phyloP scores from a whole-genome alignment of 192 early-diverging fungal species.

The Funneliformis geosporum region DNA sequence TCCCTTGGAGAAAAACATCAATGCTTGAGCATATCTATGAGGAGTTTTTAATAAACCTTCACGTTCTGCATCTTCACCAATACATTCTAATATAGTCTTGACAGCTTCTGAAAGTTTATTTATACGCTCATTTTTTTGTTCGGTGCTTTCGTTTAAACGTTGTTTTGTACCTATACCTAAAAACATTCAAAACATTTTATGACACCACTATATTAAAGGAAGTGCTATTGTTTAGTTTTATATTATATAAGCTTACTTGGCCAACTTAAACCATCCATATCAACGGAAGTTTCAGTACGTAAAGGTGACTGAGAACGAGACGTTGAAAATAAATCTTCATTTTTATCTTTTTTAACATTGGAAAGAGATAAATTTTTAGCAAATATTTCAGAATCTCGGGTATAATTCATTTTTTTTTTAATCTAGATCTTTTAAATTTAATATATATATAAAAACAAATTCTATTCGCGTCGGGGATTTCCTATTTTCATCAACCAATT shows the following conservation, averaged over 20 bases:
- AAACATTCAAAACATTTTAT: too few relatives aligned
- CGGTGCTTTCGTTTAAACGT: conserved; percentile 77
- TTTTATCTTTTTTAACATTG: background rate
- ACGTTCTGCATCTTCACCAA: conserved; percentile 93
- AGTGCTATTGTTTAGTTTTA: background rate
- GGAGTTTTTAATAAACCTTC: conserved; percentile 96
- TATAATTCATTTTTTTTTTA: too few relatives aligned
- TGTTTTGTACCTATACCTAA: conserved; percentile 77
- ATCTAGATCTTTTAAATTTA: too few relatives aligned
- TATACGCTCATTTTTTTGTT: conserved; percentile 68
- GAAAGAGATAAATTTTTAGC: too few relatives aligned
- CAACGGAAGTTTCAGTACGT: conserved; percentile 48
- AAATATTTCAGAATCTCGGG: too few relatives aligned
- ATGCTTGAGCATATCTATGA: conserved; percentile 92
- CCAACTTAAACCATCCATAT: conserved; percentile 77
- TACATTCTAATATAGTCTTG: conserved; percentile 81
- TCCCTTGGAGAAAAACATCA: conserved; percentile 99
- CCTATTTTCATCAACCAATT: too few relatives aligned
- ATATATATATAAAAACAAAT: too few relatives aligned
- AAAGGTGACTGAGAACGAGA: background rate
- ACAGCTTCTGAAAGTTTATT: conserved; percentile 85
- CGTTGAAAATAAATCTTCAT: background rate
- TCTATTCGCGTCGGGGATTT: too few relatives aligned
- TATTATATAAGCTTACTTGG: conserved; percentile 64
- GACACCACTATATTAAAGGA: background rate